A percentile compares a stretch with the other conserved stretches of the same genome.
Conservation (phyloP, 202 grass and related monocot species). For the Bolboschoenoplectus hybrid region DNA sequence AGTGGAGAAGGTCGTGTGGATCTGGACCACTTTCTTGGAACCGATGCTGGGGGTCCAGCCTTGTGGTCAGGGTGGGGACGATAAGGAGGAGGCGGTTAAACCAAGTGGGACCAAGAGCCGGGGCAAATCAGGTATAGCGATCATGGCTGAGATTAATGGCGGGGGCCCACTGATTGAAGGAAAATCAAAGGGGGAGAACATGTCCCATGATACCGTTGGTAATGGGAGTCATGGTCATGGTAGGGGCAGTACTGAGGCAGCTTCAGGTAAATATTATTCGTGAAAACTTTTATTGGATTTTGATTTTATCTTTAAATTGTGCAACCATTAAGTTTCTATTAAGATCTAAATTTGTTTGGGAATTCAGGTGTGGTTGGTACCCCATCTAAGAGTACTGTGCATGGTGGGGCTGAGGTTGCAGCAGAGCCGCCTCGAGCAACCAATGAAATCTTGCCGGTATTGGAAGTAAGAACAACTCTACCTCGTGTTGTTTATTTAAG, state of each 20-base stretch:
- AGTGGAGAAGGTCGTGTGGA: constrained; percentile 64
- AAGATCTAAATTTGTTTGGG: constrained; percentile 8
- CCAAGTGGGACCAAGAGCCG: constrained; percentile 35
- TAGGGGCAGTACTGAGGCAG: constrained; percentile 32
- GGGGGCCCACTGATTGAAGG: constrained; percentile 1
- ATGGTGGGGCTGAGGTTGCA: constrained; percentile 32
- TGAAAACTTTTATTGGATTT: constrained; percentile 11
- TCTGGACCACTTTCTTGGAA: constrained; percentile 74
- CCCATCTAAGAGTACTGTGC: constrained; percentile 35
- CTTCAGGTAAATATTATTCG: constrained; percentile 36
- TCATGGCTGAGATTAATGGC: constrained; percentile 45
- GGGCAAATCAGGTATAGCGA: constrained; percentile 40
- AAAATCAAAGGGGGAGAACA: constrained; percentile 25
- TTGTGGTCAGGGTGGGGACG: constrained; percentile 44
- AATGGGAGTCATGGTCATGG: constrained; percentile 42
- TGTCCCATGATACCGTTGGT: constrained; percentile 30
- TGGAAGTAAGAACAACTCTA: constrained; percentile 41
- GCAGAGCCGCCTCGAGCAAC: constrained; percentile 34
- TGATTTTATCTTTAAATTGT: constrained; percentile 4
- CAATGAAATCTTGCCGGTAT: constrained; percentile 39
- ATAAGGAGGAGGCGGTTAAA: constrained; percentile 50
- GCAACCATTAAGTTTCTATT: neutral
- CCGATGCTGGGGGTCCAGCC: constrained; percentile 54
- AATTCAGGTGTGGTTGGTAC: constrained; percentile 32
- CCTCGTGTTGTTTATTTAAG: neutral